These are phyloP conservation scores for Arthroderma sp. DNA, from an alignment of 2,329 filamentous ascomycete species.

Conservation along the genomic window DNA sequence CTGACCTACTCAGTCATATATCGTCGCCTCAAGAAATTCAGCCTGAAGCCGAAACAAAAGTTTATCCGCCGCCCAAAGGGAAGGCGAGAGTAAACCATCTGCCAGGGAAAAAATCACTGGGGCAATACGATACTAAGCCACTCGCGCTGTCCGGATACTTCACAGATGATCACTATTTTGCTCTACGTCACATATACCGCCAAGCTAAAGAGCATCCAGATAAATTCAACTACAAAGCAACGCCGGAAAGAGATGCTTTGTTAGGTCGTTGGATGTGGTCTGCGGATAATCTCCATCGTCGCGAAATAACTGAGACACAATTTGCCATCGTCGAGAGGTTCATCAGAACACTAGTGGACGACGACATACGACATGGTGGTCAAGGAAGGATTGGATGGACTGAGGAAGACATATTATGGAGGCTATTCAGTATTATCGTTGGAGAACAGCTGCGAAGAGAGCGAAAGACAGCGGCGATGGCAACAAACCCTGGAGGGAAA, in stretches of 20 bases:
- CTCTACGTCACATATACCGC: conserved; percentile 27
- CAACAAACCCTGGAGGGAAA: neutral
- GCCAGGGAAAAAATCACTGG: neutral
- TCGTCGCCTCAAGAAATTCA: neutral
- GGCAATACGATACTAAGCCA: conserved; percentile 8
- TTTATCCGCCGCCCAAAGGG: neutral
- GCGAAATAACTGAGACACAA: conserved; percentile 29
- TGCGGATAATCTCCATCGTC: conserved; percentile 27
- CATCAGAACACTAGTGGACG: conserved; percentile 23
- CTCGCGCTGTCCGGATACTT: conserved; percentile 28
- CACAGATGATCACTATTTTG: conserved; percentile 28
- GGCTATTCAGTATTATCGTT: conserved; percentile 35
- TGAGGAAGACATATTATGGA: conserved; percentile 30
- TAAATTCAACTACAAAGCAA: conserved; percentile 24
- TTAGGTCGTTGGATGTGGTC: conserved; percentile 32
- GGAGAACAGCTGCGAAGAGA: conserved; percentile 33
- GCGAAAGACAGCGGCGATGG: conserved; percentile 14
- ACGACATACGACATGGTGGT: conserved; percentile 23
- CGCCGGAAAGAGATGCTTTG: conserved; percentile 23
- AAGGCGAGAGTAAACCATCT: neutral
- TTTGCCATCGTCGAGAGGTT: conserved; percentile 31
- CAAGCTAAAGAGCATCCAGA: conserved; percentile 26
- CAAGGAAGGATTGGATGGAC: conserved; percentile 29
- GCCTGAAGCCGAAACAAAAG: neutral
- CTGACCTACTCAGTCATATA: neutral